Conservation (phyloP, 2,329 filamentous ascomycete species). For the Hypoxylon sp. region DNA sequence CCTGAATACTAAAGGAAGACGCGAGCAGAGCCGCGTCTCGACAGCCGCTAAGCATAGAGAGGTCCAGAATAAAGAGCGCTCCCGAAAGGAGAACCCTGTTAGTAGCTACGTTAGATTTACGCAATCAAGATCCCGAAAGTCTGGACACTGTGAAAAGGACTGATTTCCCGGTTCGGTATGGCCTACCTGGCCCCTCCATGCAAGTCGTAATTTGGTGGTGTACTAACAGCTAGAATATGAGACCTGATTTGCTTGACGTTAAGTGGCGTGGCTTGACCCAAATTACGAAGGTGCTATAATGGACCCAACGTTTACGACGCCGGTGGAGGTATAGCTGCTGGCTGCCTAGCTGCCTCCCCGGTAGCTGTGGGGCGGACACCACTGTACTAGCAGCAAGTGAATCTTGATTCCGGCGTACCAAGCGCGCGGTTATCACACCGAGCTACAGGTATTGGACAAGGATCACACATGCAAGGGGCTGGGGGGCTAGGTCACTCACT, state of each 20-base stretch:
- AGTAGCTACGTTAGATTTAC: too few relatives aligned
- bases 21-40: constrained; percentile 23
- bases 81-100: constrained; percentile 4
- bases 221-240: neutral
- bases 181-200: constrained; percentile 1
- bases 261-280: neutral
- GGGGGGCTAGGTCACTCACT: neutral
- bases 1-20: constrained; percentile 16
- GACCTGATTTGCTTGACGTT: neutral
- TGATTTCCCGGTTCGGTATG: neutral
- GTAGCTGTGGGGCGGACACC: neutral
- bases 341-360: neutral
- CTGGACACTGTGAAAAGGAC: constrained; percentile 13
- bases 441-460: constrained; percentile 5
- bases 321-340: too few relatives aligned
- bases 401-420: constrained; percentile 1
- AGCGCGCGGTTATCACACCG: neutral
- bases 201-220: constrained; percentile 1
- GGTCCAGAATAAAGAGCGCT: constrained; percentile 28
- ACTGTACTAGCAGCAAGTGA: constrained; percentile 3
- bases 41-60: constrained; percentile 25
- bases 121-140: constrained; percentile 10
- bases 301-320: too few relatives aligned
- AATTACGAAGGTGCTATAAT: neutral
- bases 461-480: neutral